These are phyloP conservation scores for Hanseniaspora taiwanica DNA, from an alignment of 805 yeast genomes.

Conservation along the genomic window DNA sequence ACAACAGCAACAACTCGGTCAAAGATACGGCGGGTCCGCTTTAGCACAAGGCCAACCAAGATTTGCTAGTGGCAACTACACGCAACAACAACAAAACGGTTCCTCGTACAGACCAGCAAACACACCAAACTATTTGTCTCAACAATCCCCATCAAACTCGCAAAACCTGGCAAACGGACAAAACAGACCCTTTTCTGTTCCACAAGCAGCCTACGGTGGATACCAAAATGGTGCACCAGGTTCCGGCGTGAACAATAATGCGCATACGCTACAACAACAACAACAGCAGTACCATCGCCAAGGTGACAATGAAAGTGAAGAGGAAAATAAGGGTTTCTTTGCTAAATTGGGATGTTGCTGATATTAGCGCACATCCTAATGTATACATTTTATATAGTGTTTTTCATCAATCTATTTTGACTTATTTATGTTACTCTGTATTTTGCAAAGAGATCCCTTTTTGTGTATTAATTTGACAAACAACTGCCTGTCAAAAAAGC, in stretches of 20 bases:
- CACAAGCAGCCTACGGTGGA: not conserved
- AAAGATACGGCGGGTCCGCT: slow-evolving; percentile 1
- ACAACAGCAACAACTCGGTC: slow-evolving; percentile 9
- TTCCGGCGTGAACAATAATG: slow-evolving; percentile 1
- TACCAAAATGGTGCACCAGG: not conserved
- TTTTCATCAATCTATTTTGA: no score
- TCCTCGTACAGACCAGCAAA: slow-evolving; percentile 2
- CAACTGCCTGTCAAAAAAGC: no score
- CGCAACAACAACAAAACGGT: no score
- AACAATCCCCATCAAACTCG: not conserved
- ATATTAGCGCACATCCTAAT: no score
- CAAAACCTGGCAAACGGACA: not conserved
- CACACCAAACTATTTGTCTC: not conserved
- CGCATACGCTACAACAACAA: slow-evolving; percentile 1
- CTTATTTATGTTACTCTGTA: no score
- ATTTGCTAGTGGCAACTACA: slow-evolving; percentile 8
- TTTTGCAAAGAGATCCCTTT: no score
- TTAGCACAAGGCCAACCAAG: slow-evolving; percentile 6
- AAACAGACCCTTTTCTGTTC: not conserved
- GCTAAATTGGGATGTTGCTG: slow-evolving; percentile 23
- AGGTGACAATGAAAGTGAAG: slow-evolving; percentile 11
- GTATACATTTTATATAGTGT: no score
- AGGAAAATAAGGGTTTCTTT: slow-evolving; percentile 21
- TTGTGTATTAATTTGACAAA: no score
- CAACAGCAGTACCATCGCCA: slow-evolving; percentile 8